A percentile compares a stretch with the other conserved stretches of the same genome.
phyloP scores from a whole-genome alignment of 2,329 filamentous ascomycete genomes.

The Arthrinium puccinioides region DNA sequence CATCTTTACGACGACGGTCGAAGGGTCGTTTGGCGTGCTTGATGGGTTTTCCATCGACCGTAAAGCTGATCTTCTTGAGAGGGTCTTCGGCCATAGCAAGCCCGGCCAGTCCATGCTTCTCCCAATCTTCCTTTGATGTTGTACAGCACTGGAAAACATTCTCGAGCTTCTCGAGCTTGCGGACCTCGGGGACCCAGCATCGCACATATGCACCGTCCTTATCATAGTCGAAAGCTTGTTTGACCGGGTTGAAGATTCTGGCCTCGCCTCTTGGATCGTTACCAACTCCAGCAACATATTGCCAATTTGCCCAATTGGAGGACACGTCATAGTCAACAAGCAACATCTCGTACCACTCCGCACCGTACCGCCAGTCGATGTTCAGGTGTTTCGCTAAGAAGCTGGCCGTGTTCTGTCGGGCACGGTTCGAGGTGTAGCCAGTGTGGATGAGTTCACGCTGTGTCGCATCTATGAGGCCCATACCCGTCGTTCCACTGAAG shows the following conservation, averaged over 20 bases:
- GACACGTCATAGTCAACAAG: constrained; percentile 70
- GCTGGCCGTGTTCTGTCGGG: constrained; percentile 68
- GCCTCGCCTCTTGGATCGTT: constrained; percentile 68
- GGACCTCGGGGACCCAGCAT: constrained; percentile 66
- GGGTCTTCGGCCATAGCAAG: constrained; percentile 62
- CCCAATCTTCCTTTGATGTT: constrained; percentile 49
- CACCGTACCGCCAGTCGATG: constrained; percentile 74
- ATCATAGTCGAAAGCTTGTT: constrained; percentile 75
- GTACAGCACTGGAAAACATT: constrained; percentile 68
- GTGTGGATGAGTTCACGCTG: constrained; percentile 69
- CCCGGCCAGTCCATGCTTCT: constrained; percentile 46
- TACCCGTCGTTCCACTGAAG: constrained; percentile 62
- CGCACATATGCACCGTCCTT: constrained; percentile 60
- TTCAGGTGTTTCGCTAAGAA: constrained; percentile 67
- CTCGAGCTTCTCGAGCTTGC: constrained; percentile 41
- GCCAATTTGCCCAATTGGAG: constrained; percentile 78
- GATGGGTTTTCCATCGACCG: constrained; percentile 43
- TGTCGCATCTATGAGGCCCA: constrained; percentile 70
- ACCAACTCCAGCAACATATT: constrained; percentile 72
- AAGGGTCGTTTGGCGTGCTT: constrained; percentile 23
- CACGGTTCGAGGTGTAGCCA: constrained; percentile 71
- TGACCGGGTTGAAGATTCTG: constrained; percentile 75
- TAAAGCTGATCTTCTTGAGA: constrained; percentile 57
- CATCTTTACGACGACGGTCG: constrained; percentile 18
- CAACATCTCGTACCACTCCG: constrained; percentile 74